Percentiles rank a stretch among this genome's conserved stretches.
Conservation (phyloP, 257 asterid species). For the Solanum sparsipilum region DNA sequence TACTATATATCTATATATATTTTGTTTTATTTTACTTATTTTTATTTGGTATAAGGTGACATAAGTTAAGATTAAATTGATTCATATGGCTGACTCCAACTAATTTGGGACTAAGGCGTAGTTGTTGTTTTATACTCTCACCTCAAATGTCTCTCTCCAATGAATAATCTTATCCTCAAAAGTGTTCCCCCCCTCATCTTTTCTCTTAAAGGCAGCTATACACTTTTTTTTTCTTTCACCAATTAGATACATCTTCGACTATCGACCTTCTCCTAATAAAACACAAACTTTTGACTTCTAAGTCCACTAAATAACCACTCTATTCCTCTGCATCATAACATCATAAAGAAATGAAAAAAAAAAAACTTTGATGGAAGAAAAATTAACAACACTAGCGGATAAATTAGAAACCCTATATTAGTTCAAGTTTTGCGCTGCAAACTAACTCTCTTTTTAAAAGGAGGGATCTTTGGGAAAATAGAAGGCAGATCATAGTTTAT, state of each 20-base stretch:
- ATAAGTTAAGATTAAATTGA: background rate
- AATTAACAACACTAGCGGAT: background rate
- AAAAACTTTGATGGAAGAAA: background rate
- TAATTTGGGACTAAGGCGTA: background rate
- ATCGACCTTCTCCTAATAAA: background rate
- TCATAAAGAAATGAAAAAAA: background rate
- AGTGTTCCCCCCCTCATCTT: background rate
- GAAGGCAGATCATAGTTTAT: background rate
- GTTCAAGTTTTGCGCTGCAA: background rate
- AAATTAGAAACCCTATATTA: background rate
- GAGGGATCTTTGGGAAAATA: background rate
- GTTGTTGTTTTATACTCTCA: background rate
- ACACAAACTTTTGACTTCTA: background rate
- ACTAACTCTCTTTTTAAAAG: background rate
- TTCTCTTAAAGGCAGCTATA: background rate
- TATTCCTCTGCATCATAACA: background rate
- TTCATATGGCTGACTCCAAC: background rate
- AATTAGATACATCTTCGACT: background rate
- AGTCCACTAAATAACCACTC: background rate
- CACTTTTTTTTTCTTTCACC: background rate
- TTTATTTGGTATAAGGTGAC: background rate
- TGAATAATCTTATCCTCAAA: background rate
- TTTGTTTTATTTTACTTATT: background rate
- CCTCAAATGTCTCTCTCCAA: background rate
- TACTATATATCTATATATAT: background rate